phyloP scores from a whole-genome alignment of 306 rosid species.

The Begonia fuchsioides region DNA sequence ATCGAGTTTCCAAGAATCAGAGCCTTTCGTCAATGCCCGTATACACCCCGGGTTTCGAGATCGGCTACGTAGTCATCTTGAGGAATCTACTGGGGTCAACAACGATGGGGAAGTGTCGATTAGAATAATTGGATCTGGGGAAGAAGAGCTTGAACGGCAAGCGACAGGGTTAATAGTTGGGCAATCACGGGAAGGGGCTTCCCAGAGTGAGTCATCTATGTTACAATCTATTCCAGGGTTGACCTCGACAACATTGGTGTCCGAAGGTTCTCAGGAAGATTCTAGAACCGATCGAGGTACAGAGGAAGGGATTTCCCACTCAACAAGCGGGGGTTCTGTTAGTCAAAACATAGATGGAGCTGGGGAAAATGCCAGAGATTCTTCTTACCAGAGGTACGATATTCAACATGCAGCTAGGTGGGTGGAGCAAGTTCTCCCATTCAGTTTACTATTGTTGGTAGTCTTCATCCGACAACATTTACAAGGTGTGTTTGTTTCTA shows the following conservation, averaged over 20 bases:
- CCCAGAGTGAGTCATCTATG: conserved; percentile 22
- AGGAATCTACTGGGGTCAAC: conserved; percentile 13
- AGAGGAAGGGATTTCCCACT: conserved; percentile 36
- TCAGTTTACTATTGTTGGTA: conserved; percentile 85
- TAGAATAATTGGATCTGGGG: conserved; percentile 64
- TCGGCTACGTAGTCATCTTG: conserved; percentile 21
- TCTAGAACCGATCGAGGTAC: conserved; percentile 19
- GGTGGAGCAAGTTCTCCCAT: conserved; percentile 88
- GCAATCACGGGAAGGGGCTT: conserved; percentile 23
- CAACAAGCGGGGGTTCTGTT: conserved; percentile 19
- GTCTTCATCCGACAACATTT: conserved; percentile 96
- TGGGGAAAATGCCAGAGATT: conserved; percentile 63
- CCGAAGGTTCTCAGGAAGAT: conserved; percentile 19
- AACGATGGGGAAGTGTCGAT: conserved; percentile 79
- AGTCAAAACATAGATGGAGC: conserved; percentile 37
- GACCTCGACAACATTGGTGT: conserved; percentile 14
- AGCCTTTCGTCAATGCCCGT: conserved; percentile 22
- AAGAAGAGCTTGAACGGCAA: conserved; percentile 43
- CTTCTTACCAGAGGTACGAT: conserved; percentile 91
- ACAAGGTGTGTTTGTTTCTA: conserved; percentile 43
- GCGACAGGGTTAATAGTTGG: conserved; percentile 41
- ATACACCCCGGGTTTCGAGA: conserved; percentile 18
- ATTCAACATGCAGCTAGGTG: conserved; percentile 98
- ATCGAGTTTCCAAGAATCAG: conserved; percentile 32
- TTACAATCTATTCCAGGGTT: conserved; percentile 9